Evolutionary conservation across 306 rosid genomes (phyloP).

Genomic region (Senna tora): DNA sequence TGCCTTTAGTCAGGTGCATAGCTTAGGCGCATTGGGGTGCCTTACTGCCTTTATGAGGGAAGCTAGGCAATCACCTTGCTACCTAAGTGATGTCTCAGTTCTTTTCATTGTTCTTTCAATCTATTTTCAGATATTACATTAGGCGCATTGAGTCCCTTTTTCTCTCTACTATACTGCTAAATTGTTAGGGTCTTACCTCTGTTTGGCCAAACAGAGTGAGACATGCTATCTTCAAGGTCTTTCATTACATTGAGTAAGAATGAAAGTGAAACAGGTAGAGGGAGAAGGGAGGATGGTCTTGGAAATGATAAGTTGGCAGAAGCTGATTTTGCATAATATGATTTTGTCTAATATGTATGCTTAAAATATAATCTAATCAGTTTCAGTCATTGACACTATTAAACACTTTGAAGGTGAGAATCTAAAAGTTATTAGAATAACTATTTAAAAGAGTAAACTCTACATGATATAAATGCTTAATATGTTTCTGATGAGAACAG

Average conservation of each 20-base stretch:
- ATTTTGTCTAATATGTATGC: not conserved
- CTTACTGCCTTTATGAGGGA: not conserved
- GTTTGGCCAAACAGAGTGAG: not conserved
- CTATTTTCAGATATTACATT: not conserved
- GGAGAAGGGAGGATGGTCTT: not conserved
- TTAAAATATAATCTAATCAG: not conserved
- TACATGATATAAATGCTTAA: not conserved
- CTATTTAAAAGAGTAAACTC: not conserved
- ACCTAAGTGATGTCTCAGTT: not conserved
- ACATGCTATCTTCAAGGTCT: not conserved
- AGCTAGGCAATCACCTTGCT: not conserved
- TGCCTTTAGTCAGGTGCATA: not conserved
- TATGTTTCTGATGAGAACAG: not conserved
- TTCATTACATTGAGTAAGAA: not conserved
- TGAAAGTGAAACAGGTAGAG: not conserved
- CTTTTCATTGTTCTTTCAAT: not conserved
- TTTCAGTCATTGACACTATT: not conserved
- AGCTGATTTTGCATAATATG: not conserved
- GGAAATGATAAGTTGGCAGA: not conserved
- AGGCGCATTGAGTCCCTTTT: not conserved
- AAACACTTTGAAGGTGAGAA: not conserved
- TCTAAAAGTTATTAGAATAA: not conserved
- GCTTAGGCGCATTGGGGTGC: not conserved
- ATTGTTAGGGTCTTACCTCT: not conserved
- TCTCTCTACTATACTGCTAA: not conserved